Percentiles rank a stretch among this genome's conserved stretches.
These are phyloP conservation scores for Xylaria sp. DNA, from an alignment of 2,329 filamentous ascomycete species.

Conservation along the genomic window DNA sequence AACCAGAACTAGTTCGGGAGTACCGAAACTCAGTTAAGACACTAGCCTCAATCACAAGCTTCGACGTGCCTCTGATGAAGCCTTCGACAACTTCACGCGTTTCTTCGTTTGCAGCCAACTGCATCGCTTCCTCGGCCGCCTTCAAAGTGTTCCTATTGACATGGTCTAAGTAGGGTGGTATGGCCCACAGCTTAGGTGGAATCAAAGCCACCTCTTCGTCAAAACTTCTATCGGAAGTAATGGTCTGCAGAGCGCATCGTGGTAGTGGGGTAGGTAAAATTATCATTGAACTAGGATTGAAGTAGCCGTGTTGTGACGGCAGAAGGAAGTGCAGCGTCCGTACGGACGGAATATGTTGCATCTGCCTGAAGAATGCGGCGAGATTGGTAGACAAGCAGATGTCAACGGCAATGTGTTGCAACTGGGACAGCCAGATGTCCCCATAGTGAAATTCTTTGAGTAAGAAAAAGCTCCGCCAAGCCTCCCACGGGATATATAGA, in stretches of 20 bases:
- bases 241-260: neutral
- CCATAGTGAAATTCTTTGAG: constrained; percentile 18
- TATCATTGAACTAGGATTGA: neutral
- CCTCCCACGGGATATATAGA: constrained; percentile 20
- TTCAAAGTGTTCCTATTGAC: neutral
- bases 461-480: constrained; percentile 19
- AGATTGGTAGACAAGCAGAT: neutral
- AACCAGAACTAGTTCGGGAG: neutral
- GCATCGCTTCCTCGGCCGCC: neutral
- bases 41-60: neutral
- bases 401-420: neutral
- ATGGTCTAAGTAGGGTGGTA: neutral
- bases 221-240: neutral
- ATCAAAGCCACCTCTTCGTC: neutral
- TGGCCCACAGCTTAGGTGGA: neutral
- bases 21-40: neutral
- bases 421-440: neutral
- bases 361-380: neutral
- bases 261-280: neutral
- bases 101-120: neutral
- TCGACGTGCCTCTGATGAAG: neutral
- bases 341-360: neutral
- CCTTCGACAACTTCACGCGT: neutral
- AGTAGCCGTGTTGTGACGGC: neutral
- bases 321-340: neutral